Conservation (phyloP, 2,329 filamentous ascomycete genomes). For the Colletotrichum kahawae region DNA sequence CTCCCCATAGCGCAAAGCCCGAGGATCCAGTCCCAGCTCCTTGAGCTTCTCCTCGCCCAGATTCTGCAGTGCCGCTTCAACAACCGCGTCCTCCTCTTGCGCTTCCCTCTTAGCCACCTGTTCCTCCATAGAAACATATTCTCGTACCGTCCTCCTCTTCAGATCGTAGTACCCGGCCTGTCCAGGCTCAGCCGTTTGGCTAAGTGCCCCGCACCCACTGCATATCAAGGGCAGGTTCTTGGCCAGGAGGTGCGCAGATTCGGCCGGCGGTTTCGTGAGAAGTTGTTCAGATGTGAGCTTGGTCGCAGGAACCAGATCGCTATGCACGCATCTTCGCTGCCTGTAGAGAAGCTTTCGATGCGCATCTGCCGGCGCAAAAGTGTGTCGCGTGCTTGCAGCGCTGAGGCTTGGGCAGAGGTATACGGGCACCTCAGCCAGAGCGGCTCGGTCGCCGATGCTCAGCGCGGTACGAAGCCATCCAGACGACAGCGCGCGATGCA, state of each 20-base stretch:
- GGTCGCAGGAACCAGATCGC: neutral
- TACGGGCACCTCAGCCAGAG: slow-evolving; percentile 45
- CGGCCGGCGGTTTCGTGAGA: neutral
- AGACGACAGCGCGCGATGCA: slow-evolving; percentile 50
- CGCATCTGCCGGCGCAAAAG: slow-evolving; percentile 24
- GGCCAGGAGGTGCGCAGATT: neutral
- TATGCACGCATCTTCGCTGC: slow-evolving; percentile 32
- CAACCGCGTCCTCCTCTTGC: slow-evolving; percentile 49
- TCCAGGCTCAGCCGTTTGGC: slow-evolving; percentile 57
- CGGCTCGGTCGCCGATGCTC: slow-evolving; percentile 42
- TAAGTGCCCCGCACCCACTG: slow-evolving; percentile 68
- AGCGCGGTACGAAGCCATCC: slow-evolving; percentile 49
- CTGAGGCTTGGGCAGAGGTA: slow-evolving; percentile 49
- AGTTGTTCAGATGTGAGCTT: neutral
- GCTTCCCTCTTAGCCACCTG: slow-evolving; percentile 18
- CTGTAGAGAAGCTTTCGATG: slow-evolving; percentile 9
- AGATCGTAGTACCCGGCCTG: slow-evolving; percentile 63
- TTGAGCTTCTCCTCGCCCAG: slow-evolving; percentile 47
- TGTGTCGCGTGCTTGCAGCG: neutral
- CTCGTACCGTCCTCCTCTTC: slow-evolving; percentile 54
- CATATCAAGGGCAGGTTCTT: slow-evolving; percentile 60
- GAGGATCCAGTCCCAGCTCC: slow-evolving; percentile 51
- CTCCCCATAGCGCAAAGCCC: slow-evolving; percentile 37
- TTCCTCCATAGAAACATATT: slow-evolving; percentile 47
- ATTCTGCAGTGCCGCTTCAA: slow-evolving; percentile 48